A percentile compares a stretch with the other conserved stretches of the same genome.
Conservation (phyloP, 257 asterid genomes). For the Solanum stenotomum region DNA sequence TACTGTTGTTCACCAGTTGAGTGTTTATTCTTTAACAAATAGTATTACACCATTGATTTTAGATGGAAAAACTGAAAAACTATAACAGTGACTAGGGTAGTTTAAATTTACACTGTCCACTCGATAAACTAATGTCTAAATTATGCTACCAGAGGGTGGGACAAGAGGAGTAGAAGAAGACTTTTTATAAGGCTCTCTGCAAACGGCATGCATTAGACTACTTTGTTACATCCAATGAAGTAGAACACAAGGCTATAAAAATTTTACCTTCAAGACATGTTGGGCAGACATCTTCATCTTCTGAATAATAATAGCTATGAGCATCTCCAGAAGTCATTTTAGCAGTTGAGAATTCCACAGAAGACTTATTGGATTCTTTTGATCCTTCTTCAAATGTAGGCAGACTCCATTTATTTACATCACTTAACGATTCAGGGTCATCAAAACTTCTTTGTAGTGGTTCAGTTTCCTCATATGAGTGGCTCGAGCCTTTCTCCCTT, state of each 20-base stretch:
- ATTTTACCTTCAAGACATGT: conserved; percentile 85
- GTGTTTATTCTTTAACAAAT: not conserved
- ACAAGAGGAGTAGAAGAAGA: not conserved
- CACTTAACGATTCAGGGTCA: conserved; percentile 39
- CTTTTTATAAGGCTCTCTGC: not conserved
- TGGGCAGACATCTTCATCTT: conserved; percentile 94
- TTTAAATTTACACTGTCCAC: not conserved
- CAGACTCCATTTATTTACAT: conserved; percentile 47
- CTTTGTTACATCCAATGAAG: not conserved
- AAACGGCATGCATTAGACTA: not conserved
- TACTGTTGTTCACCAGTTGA: not conserved
- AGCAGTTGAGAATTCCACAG: conserved; percentile 41
- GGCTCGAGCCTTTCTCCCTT: conserved; percentile 82
- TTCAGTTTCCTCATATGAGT: conserved; percentile 60
- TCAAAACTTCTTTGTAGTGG: conserved; percentile 67
- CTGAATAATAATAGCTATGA: conserved; percentile 55
- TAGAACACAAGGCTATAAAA: not conserved
- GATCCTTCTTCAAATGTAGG: conserved; percentile 50
- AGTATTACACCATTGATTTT: not conserved
- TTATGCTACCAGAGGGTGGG: not conserved
- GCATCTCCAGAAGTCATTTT: conserved; percentile 43
- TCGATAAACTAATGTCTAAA: not conserved
- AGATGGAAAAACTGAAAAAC: not conserved
- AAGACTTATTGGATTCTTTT: conserved; percentile 35
- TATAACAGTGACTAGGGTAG: not conserved